A percentile compares a stretch with the other conserved stretches of the same genome.
Evolutionary conservation across 139 green algal genomes (phyloP).

Genomic region (Chlorella sp.): DNA sequence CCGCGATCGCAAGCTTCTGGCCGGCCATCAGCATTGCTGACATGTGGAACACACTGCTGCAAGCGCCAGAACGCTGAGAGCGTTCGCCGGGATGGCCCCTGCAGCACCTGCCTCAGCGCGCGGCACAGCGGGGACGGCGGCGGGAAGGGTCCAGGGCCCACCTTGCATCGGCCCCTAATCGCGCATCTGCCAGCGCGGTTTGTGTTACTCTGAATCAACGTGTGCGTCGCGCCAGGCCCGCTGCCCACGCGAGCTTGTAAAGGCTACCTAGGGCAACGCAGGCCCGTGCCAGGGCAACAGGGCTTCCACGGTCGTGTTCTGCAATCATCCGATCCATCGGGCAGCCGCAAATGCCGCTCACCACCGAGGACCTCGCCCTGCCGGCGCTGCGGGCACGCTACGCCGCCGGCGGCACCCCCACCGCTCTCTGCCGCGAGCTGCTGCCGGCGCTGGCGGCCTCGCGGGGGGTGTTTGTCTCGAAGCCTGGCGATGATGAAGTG

Average conservation of each 20-base stretch:
- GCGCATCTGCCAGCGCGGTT: too few species aligned
- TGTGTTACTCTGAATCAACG: too few species aligned
- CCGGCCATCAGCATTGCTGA: background rate
- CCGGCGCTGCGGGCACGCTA: conserved; percentile 48
- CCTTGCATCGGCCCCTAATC: too few species aligned
- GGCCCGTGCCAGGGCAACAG: too few species aligned
- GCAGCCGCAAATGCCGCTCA: conserved; percentile 23
- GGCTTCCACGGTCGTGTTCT: too few species aligned
- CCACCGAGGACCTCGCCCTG: conserved; percentile 36
- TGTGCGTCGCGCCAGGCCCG: too few species aligned
- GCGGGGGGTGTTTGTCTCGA: conserved; percentile 49
- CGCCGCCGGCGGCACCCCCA: conserved; percentile 46
- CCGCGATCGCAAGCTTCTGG: conserved; percentile 27
- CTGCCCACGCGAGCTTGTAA: too few species aligned
- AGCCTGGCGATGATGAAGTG: conserved; percentile 38
- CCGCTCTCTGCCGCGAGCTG: conserved; percentile 40
- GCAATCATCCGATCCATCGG: too few species aligned
- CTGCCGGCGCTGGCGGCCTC: conserved; percentile 38
- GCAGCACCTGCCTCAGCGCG: background rate
- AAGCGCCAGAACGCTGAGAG: too few species aligned
- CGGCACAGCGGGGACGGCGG: background rate
- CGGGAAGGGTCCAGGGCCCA: background rate
- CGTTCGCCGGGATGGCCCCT: background rate
- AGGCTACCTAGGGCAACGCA: too few species aligned
- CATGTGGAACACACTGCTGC: background rate